These are phyloP conservation scores for Torulaspora microellipsoides DNA, from an alignment of 805 yeast species.

Conservation along the genomic window DNA sequence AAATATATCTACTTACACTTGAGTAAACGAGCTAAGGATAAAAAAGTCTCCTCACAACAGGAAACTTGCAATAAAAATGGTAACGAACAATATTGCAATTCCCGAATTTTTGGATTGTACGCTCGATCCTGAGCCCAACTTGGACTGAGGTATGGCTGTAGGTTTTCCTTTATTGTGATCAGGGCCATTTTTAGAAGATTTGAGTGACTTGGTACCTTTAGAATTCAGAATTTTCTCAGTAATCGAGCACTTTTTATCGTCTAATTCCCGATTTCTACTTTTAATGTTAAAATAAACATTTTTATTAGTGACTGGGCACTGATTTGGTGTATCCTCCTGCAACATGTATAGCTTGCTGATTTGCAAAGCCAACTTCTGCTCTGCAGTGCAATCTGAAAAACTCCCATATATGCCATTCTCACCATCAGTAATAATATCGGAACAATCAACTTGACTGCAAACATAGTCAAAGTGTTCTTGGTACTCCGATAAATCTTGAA, in stretches of 20 bases:
- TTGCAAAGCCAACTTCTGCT: conserved; percentile 58
- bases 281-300: conserved; percentile 23
- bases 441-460: conserved; percentile 56
- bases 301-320: conserved; percentile 27
- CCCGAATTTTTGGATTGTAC: conserved; percentile 9
- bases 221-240: conserved; percentile 1
- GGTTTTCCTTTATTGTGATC: conserved; percentile 6
- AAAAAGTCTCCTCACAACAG: conserved; percentile 1
- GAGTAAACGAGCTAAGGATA: not conserved
- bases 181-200: conserved; percentile 5
- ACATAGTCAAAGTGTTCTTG: conserved; percentile 51
- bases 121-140: conserved; percentile 6
- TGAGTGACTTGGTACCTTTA: not conserved
- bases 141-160: conserved; percentile 3
- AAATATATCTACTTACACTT: conserved; percentile 3
- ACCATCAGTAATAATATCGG: conserved; percentile 57
- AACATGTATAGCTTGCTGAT: conserved; percentile 57
- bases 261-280: not conserved
- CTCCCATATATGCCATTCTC: conserved; percentile 57
- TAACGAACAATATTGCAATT: conserved; percentile 9
- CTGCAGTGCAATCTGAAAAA: conserved; percentile 60
- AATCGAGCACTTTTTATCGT: not conserved
- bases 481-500: conserved; percentile 46
- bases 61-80: conserved; percentile 29
- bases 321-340: conserved; percentile 35